Conservation (phyloP, 1,284 basidiomycete species). For the Ceraceosorus bombacis region DNA sequence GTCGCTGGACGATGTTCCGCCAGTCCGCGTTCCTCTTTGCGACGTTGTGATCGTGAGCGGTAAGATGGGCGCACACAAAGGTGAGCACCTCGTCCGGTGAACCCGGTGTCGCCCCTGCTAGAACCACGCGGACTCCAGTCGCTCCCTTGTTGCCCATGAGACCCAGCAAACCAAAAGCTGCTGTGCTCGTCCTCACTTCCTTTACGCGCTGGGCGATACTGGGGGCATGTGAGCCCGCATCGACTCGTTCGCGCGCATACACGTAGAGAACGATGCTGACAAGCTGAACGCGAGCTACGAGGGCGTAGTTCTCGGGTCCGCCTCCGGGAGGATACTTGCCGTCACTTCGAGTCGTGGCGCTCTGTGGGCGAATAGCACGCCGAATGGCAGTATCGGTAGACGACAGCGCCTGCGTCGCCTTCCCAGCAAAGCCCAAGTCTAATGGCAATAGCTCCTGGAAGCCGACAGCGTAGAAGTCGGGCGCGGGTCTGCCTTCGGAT, state of each 20-base stretch:
- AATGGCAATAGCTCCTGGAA: conserved; percentile 82
- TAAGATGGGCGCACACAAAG: conserved; percentile 83
- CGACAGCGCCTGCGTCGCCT: conserved; percentile 60
- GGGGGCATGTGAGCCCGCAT: conserved; percentile 54
- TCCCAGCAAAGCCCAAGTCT: conserved; percentile 40
- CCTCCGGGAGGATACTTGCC: conserved; percentile 43
- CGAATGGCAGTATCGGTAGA: conserved; percentile 56
- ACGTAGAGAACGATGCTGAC: conserved; percentile 54
- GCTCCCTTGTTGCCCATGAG: conserved; percentile 92
- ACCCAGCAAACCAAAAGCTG: conserved; percentile 44
- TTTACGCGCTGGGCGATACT: conserved; percentile 50
- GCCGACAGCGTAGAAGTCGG: conserved; percentile 75
- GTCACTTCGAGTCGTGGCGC: conserved; percentile 11
- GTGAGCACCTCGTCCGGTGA: conserved; percentile 52
- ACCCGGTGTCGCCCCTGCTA: conserved; percentile 32
- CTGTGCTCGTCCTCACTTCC: conserved; percentile 40
- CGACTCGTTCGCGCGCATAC: conserved; percentile 62
- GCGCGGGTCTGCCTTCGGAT: conserved; percentile 28
- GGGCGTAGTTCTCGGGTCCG: conserved; percentile 41
- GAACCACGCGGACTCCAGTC: conserved; percentile 75
- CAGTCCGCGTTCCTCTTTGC: conserved; percentile 70
- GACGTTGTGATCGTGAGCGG: conserved; percentile 71
- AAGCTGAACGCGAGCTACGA: conserved; percentile 32
- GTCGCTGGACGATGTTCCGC: conserved; percentile 65
- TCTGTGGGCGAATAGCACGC: conserved; percentile 34